Evolutionary conservation across 2,329 filamentous ascomycete genomes (phyloP).

Genomic region (Macrophomina pseudophaseolina): DNA sequence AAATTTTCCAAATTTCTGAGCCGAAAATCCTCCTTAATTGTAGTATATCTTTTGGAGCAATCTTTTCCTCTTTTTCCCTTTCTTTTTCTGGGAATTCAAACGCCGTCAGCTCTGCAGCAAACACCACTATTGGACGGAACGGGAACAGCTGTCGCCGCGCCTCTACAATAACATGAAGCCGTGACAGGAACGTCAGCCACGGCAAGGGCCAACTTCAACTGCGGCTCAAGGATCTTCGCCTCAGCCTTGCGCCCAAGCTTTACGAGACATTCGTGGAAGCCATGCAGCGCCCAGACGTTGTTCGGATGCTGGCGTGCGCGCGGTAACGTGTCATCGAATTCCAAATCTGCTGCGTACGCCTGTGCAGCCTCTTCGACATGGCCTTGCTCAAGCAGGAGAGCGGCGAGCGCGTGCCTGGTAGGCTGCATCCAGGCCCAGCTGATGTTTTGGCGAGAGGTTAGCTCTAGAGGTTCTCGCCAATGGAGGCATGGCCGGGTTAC

Average conservation of each 20-base stretch:
- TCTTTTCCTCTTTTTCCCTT: too few species aligned
- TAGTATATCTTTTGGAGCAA: too few species aligned
- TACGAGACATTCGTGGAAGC: conserved; percentile 71
- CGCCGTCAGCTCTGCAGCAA: neutral
- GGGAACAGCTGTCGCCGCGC: neutral
- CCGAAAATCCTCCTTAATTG: too few species aligned
- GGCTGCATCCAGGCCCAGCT: conserved; percentile 80
- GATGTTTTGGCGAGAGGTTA: neutral
- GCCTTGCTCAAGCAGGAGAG: conserved; percentile 71
- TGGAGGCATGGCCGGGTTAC: neutral
- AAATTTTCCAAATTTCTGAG: too few species aligned
- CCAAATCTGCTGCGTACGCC: conserved; percentile 48
- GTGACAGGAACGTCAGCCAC: conserved; percentile 65
- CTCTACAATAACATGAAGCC: conserved; percentile 63
- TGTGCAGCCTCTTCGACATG: conserved; percentile 43
- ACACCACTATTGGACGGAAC: neutral
- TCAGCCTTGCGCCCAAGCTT: conserved; percentile 58
- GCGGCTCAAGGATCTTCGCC: conserved; percentile 53
- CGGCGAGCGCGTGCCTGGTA: conserved; percentile 71
- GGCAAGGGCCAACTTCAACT: conserved; percentile 59
- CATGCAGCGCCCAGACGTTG: conserved; percentile 78
- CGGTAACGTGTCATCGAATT: conserved; percentile 59
- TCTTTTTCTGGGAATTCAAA: neutral
- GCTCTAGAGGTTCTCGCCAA: neutral
- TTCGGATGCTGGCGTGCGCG: conserved; percentile 70